phyloP scores from a whole-genome alignment of 352 stramenopile genomes.

The Phytopythium montanum region DNA sequence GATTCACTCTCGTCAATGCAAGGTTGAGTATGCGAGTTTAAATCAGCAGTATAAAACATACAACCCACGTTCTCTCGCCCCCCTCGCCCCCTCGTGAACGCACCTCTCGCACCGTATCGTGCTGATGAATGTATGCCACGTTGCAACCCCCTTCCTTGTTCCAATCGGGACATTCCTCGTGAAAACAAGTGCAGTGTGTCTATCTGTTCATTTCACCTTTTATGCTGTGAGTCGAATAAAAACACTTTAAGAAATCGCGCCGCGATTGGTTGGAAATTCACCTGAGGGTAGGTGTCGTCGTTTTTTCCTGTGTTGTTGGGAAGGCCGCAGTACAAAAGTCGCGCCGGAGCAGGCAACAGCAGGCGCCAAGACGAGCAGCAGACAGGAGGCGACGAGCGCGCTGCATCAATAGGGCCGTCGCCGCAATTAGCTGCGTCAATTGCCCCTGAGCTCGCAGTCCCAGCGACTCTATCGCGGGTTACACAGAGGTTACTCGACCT shows the following conservation, averaged over 20 bases:
- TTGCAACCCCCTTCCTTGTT: neutral
- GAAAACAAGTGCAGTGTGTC: neutral
- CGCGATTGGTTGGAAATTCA: slow-evolving; percentile 1
- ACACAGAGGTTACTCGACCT: neutral
- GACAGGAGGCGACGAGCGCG: neutral
- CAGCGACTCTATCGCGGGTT: too few species aligned
- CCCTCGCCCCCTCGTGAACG: neutral
- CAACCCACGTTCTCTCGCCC: neutral
- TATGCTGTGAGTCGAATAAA: neutral
- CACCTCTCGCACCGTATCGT: neutral
- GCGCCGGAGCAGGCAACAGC: neutral
- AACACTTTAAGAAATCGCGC: neutral
- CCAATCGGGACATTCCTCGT: neutral
- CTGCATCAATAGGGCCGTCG: neutral
- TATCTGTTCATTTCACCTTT: neutral
- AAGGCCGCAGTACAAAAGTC: slow-evolving; percentile 1
- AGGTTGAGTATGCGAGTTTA: neutral
- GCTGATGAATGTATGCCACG: neutral
- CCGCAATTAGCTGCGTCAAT: neutral
- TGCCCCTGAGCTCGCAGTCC: too few species aligned
- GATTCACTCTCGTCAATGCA: neutral
- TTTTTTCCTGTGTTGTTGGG: neutral
- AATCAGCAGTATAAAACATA: neutral
- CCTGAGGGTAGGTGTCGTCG: neutral
- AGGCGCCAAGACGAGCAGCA: neutral